Percentiles rank a stretch among this genome's conserved stretches.
These are phyloP conservation scores for Talaromyces sp. DNA, from an alignment of 2,329 filamentous ascomycete genomes.

Conservation along the genomic window DNA sequence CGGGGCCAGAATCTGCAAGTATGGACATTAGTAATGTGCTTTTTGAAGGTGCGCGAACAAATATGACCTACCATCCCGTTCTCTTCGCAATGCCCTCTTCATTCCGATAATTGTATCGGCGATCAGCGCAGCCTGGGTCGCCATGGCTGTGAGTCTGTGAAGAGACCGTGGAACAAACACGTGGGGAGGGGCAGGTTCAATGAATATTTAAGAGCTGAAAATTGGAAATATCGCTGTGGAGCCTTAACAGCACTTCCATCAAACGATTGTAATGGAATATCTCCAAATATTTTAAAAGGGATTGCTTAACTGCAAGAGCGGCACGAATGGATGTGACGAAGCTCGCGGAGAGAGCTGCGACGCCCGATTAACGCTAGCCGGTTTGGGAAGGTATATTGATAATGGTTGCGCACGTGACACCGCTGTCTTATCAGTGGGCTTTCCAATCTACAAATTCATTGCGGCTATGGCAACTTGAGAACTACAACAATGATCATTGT, in stretches of 20 bases:
- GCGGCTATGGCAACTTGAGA: too few species aligned
- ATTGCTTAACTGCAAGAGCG: constrained; percentile 9
- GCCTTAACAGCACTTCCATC: not conserved
- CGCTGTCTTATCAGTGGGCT: too few species aligned
- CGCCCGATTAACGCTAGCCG: constrained; percentile 27
- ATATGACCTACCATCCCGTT: constrained; percentile 45
- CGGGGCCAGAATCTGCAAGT: constrained; percentile 44
- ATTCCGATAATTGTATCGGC: constrained; percentile 59
- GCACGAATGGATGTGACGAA: constrained; percentile 23
- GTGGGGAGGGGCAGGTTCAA: constrained; percentile 3
- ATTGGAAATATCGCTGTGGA: not conserved
- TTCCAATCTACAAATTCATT: too few species aligned
- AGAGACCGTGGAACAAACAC: constrained; percentile 15
- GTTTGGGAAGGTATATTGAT: constrained; percentile 11
- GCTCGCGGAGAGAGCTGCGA: constrained; percentile 29
- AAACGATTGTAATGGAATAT: not conserved
- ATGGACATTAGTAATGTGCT: constrained; percentile 15
- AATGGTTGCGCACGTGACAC: not conserved
- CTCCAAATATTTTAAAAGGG: constrained; percentile 6
- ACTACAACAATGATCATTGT: too few species aligned
- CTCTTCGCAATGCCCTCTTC: constrained; percentile 55
- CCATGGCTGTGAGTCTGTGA: constrained; percentile 36
- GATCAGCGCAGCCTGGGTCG: constrained; percentile 49
- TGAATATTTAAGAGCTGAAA: not conserved
- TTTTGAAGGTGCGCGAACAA: not conserved